Base-by-base conservation (phyloP, 495 filamentous ascomycete species). In the Cercophora sp. region DNA sequence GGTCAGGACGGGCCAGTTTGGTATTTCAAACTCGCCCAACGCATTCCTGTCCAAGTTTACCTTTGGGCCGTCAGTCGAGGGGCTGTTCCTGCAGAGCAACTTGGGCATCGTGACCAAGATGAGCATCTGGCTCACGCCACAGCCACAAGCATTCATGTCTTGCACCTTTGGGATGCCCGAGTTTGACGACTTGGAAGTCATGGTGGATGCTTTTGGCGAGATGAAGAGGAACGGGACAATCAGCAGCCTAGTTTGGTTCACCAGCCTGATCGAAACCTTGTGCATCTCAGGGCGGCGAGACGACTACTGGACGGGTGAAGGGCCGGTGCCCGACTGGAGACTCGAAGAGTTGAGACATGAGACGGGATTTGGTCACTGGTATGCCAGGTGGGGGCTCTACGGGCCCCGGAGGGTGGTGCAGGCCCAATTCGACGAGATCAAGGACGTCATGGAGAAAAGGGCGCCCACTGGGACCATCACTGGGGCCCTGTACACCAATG, bases 61-160 rank as follows among this genome's bases (percentile, higher is more conserved):
- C 9, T 78, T 70, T 43, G 73, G 74, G 6, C 75, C 75, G 19
- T 66, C 68, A 8, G 60, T 79, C 51, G 75, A 77, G 32, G 75
- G 75, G 1, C 62, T 79, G 6, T 79, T 79, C 57, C 48, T 76
- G 34, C 74, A 79, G 55, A 70, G 64, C 45, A 78, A 76, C 40
- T 61, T 78, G 15, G 75, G 70, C 16, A 69, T 78, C 22, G 75
- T 78, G 4, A 77, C 75, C 11, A 76, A 76, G 52, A 60, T 78
- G 61, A 69, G 70, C 25, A 63, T 78, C 24, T 71, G 68, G 67
- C 55, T 78, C 29, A 71, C 69, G 4, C 70, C 70, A 1, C 72
- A 75, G 46, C 75, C 75, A 6, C 66, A 76, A 51, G 70, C 74
- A 1, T 79, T 70, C 61, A 72, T 78, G 69, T 67, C 69, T 6